phyloP scores from a whole-genome alignment of 352 stramenopile genomes.

The Pythium insidiosum region DNA sequence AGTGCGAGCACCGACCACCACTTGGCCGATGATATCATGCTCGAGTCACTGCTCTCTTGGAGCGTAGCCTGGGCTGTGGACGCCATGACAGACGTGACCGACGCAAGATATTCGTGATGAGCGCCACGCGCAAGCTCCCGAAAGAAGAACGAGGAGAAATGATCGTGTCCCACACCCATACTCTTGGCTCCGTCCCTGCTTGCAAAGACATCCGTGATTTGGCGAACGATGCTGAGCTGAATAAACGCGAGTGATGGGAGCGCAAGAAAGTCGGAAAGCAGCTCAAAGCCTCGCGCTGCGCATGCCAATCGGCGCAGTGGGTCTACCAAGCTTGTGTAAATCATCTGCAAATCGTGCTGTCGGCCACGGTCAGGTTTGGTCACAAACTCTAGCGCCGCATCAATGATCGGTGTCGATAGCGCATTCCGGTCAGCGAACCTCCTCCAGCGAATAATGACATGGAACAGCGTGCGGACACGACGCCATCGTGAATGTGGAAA shows the following conservation, averaged over 20 bases:
- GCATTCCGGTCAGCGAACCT: neutral
- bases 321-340: conserved; percentile 8
- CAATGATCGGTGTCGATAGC: neutral
- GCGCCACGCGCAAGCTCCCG: too few relatives aligned
- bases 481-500: conserved; percentile 14
- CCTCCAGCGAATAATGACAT: conserved; percentile 13
- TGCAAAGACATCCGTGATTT: conserved; percentile 4
- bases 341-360: conserved; percentile 2
- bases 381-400: conserved; percentile 11
- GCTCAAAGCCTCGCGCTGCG: conserved; percentile 11
- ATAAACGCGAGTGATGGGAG: conserved; percentile 3
- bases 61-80: too few relatives aligned
- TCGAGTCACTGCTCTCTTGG: too few relatives aligned
- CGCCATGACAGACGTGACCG: too few relatives aligned
- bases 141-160: too few relatives aligned
- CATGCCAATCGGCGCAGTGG: conserved; percentile 9
- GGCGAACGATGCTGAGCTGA: neutral
- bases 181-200: too few relatives aligned
- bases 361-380: too few relatives aligned
- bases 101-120: too few relatives aligned
- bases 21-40: too few relatives aligned
- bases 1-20: too few relatives aligned
- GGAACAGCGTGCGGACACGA: conserved; percentile 11
- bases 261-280: conserved; percentile 5
- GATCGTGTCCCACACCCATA: too few relatives aligned